Percentiles rank a stretch among this genome's conserved stretches.
Conservation (phyloP, 1,284 basidiomycete genomes). For the Rhodotorula sp. region DNA sequence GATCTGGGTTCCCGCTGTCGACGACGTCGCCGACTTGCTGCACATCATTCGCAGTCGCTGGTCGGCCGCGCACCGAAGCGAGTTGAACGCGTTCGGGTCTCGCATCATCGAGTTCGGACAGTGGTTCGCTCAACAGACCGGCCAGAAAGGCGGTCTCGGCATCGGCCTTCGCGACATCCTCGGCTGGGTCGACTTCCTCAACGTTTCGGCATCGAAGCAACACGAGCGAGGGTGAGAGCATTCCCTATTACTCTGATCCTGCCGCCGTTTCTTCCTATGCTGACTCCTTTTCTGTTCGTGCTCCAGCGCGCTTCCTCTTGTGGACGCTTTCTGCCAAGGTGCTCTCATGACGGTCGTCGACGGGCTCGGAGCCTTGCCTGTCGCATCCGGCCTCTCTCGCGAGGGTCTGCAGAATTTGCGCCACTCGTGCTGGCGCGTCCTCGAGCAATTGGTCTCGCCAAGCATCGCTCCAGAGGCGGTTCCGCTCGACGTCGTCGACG, state of each 20-base stretch:
- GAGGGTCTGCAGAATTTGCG: slow-evolving; percentile 31
- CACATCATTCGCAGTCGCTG: slow-evolving; percentile 77
- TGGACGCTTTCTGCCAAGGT: slow-evolving; percentile 50
- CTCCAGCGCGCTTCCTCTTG: slow-evolving; percentile 20
- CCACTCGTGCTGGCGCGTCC: slow-evolving; percentile 28
- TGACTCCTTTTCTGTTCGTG: neutral
- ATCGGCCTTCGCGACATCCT: slow-evolving; percentile 75
- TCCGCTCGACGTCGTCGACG: slow-evolving; percentile 34
- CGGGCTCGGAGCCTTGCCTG: slow-evolving; percentile 48
- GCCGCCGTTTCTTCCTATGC: neutral
- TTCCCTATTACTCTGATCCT: neutral
- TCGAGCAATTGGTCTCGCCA: slow-evolving; percentile 30
- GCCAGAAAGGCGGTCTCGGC: slow-evolving; percentile 67
- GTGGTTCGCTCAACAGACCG: slow-evolving; percentile 70
- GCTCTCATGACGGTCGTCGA: slow-evolving; percentile 51
- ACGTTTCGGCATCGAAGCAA: slow-evolving; percentile 51
- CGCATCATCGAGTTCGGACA: slow-evolving; percentile 74
- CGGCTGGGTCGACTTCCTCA: slow-evolving; percentile 88
- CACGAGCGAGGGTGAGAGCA: slow-evolving; percentile 9
- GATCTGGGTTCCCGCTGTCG: slow-evolving; percentile 93
- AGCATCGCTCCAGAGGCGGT: slow-evolving; percentile 29
- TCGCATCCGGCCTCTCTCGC: slow-evolving; percentile 36
- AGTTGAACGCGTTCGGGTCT: slow-evolving; percentile 62
- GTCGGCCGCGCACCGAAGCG: slow-evolving; percentile 53
- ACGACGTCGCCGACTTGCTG: slow-evolving; percentile 69